Evolutionary conservation across 2,329 filamentous ascomycete genomes (phyloP), one percentile per base, ranked within the genome.

Genomic region (Sporothrix sp.): DNA sequence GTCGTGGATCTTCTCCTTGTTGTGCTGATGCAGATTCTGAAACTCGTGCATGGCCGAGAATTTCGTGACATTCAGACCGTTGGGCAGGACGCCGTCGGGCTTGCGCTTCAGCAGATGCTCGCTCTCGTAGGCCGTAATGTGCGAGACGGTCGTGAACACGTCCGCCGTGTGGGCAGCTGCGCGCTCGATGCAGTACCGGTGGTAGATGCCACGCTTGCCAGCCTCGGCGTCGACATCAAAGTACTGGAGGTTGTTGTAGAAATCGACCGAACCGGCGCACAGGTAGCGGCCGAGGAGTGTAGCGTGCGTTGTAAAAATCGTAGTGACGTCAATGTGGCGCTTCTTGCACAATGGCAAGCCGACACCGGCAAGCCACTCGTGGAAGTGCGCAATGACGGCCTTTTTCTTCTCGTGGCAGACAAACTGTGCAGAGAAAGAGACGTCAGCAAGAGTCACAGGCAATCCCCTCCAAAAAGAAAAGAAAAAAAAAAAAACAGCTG

Each of bases 11-110:
- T 95, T 95, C 68, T 95, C 87, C 73, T 97, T 97, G 62, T 89
- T 85, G 66, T 93, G 86, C 63, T 95, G 89, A 69, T 97, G 93
- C 63, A 98, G 70, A 65, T 98, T 98, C 68, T 98, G 93, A 73
- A 97, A 97, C 69, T 98, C 93, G 73, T 98, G 93, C 61, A 96
- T 90, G 7, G 93, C 93, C 8, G 90, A 91, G 72, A 97, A 97
- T 68, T 97, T 97, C 69, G 90, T 96, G 55, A 98, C 93, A 62
- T 98, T 98, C 62, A 98, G 76, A 57, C 93, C 93, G 62, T 98
- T 98, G 59, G 93, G 93, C 58, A 97, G 69, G 7, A 98, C 93
- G 37, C 93, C 93, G 60, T 98, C 93, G 1, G 93, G 93, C 71
- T 97, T 97, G 57, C 93, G 85, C 78, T 97, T 97, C 58, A 98